Conservation (phyloP, 2,329 filamentous ascomycete species). For the Colletotrichum ledebouriae region DNA sequence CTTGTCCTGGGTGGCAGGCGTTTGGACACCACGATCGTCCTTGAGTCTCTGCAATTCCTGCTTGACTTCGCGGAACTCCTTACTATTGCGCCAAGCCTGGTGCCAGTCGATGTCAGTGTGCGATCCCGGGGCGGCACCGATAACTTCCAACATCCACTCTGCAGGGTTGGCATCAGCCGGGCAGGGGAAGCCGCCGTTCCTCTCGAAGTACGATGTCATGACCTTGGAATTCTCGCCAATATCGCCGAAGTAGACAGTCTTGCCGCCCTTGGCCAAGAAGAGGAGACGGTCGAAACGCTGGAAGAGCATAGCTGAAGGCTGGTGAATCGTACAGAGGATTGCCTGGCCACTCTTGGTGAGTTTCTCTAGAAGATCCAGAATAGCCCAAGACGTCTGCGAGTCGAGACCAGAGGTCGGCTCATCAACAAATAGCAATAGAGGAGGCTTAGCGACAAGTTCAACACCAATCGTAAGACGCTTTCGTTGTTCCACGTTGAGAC, state of each 20-base stretch:
- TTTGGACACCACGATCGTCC: slow-evolving; percentile 56
- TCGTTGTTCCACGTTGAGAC: slow-evolving; percentile 78
- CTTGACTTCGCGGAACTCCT: slow-evolving; percentile 69
- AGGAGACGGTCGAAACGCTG: slow-evolving; percentile 88
- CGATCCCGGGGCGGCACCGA: slow-evolving; percentile 74
- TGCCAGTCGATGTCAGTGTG: slow-evolving; percentile 76
- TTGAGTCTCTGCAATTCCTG: slow-evolving; percentile 70
- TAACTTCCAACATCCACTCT: slow-evolving; percentile 80
- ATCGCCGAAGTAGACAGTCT: slow-evolving; percentile 85
- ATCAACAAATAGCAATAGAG: slow-evolving; percentile 90
- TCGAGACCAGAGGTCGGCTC: slow-evolving; percentile 96
- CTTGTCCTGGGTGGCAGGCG: slow-evolving; percentile 52
- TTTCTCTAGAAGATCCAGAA: slow-evolving; percentile 89
- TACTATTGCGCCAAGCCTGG: slow-evolving; percentile 70
- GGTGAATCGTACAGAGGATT: slow-evolving; percentile 97
- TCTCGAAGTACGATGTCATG: slow-evolving; percentile 82
- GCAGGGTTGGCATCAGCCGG: slow-evolving; percentile 81
- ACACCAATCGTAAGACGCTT: slow-evolving; percentile 93
- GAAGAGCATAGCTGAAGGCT: slow-evolving; percentile 96
- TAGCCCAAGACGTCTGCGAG: slow-evolving; percentile 93
- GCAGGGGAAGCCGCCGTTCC: slow-evolving; percentile 75
- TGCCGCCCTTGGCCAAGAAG: slow-evolving; percentile 81
- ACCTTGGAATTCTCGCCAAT: slow-evolving; percentile 78
- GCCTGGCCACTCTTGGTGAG: slow-evolving; percentile 90
- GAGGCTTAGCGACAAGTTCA: slow-evolving; percentile 93